Evolutionary conservation across 2,329 filamentous ascomycete genomes (phyloP), one percentile per base, ranked within the genome.

Genomic region (Dissoconium aciculare): DNA sequence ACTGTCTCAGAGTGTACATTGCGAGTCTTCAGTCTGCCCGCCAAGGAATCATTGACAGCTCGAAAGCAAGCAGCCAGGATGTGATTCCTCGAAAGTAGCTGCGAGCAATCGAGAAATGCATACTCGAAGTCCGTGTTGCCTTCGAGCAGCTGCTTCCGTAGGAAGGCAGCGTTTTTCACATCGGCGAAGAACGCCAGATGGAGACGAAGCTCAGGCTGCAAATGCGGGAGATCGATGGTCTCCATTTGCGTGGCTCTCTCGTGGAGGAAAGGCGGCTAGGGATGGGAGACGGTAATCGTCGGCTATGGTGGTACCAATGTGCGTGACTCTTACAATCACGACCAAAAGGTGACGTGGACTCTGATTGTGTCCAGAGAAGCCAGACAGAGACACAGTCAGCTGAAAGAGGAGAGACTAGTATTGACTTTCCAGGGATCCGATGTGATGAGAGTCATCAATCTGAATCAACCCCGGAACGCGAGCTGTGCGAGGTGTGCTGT

Each of bases 1-100:
- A 94, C 83, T 34, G 83, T 78, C 56, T 94, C 85, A 0, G 81
- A 85, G 54, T 93, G 85, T 4, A 92, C 72, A 45, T 92, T 93
- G 26, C 77, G 74, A 4, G 81, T 89, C 53, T 76, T 80, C 34
- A 87, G 60, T 14, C 68, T 63, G 4, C 62, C 61, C 39, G 69
- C 69, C 3, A 71, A 51, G 36, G 72, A 64, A 42, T 74, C 67
- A 36, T 74, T 77, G 40, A 84, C 62, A n/a, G 84, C 79, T 48
- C 76, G 72, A 59, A 81, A 87, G 15, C 77, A 67, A 14, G 82
- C 80, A 1, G 80, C 71, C 14, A 89, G 66, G 26, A 83, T 60
- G 43, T 92, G 84, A 4, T 66, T 59, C 17, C 74, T 66, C 1
- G 81, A 84, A 14, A 84, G 54, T 34, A 91, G 62, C 53, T 80